Evolutionary conservation across 2,329 filamentous ascomycete genomes (phyloP), one percentile per base, ranked within the genome.

Genomic region (Acephala macrosclerotiorum): DNA sequence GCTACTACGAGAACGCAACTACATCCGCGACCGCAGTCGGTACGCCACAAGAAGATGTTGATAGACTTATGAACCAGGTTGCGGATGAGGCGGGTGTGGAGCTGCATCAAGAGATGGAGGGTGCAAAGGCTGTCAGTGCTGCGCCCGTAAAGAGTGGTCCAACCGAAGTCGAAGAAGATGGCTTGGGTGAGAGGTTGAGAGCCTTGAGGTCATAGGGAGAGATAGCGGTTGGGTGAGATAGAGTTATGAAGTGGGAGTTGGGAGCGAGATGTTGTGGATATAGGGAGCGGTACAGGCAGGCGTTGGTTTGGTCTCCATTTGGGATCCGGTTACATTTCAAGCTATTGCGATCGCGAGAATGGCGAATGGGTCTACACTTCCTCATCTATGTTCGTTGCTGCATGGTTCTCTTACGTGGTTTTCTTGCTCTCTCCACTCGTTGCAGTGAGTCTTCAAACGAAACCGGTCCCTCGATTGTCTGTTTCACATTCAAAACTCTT

Each of bases 31-130:
- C 93, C 77, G 92, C 79, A 74, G 90, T 82, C 77, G 92, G 83
- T 78, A 94, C 81, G 80, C 92, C 82, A 79, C 87, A 97, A 77
- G 93, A 96, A 72, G 93, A 94, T 71, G 93, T 97, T 1, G 93
- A 97, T 78, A 89, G 93, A 71, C 81, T 97, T 68, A 91, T 97
- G 80, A 90, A 88, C 70, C 91, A 96, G 80, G 87, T 96, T 51
- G 93, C 93, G 68, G 94, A 97, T 77, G 93, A 96, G 78, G 93
- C 92, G 11, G 94, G 94, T 61, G 87, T 97, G 60, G 91, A 96
- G 79, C 83, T 97, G 42, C 88, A 88, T 71, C 86, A 91, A 76
- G 92, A 96, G 79, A 88, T 97, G 79, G 82, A 70, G 63, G 80
- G 80, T 14, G 85, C 77, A 14, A 85, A 83, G 73, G 83, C 84